A percentile compares a stretch with the other conserved stretches of the same genome.
These are phyloP conservation scores for Lichtheimia corymbifera DNA, from an alignment of 371 early-diverging fungal species.

Conservation along the genomic window DNA sequence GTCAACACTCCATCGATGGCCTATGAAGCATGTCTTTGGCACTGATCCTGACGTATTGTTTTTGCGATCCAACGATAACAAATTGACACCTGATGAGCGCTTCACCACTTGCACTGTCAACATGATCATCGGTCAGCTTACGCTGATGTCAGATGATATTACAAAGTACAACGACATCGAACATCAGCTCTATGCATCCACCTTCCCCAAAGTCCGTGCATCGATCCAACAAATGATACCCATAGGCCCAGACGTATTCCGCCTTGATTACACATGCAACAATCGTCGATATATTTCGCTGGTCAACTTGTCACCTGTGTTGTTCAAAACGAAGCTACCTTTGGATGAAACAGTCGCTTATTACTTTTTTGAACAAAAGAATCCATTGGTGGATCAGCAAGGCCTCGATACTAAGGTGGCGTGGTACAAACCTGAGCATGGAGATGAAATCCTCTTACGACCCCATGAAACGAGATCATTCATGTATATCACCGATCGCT, in stretches of 20 bases:
- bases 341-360: background rate
- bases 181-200: conserved; percentile 27
- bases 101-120: conserved; percentile 41
- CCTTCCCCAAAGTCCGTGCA: conserved; percentile 27
- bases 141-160: conserved; percentile 48
- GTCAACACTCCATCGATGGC: conserved; percentile 49
- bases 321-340: conserved; percentile 22
- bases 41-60: conserved; percentile 53
- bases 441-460: conserved; percentile 7
- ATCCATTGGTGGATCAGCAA: conserved; percentile 3
- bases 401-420: background rate
- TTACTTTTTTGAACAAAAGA: conserved; percentile 22
- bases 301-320: conserved; percentile 38
- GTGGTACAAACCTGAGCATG: conserved; percentile 16
- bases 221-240: conserved; percentile 10
- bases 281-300: conserved; percentile 23
- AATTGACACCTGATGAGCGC: conserved; percentile 35
- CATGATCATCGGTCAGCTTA: conserved; percentile 41
- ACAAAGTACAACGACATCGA: conserved; percentile 19
- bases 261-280: conserved; percentile 16
- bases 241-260: conserved; percentile 19
- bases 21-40: conserved; percentile 46
- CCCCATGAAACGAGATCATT: conserved; percentile 32
- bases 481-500: conserved; percentile 16
- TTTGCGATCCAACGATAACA: conserved; percentile 41